Base-by-base conservation (phyloP, 2,329 filamentous ascomycete species). In the Microdochium nivale region DNA sequence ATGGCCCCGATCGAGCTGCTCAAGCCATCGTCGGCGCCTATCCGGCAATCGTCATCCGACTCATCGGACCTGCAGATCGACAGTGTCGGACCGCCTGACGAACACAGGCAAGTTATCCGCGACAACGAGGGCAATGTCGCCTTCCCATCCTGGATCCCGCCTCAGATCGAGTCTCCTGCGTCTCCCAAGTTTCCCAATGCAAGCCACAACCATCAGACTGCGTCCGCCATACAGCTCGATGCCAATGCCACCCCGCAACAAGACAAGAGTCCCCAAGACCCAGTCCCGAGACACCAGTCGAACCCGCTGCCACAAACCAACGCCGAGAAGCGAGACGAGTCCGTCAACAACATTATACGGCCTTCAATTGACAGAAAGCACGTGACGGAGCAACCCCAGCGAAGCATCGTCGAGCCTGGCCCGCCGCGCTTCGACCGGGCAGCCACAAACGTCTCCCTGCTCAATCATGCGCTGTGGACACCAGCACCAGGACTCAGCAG, bases 1-100 rank as follows among this genome's bases (percentile, higher is more conserved):
- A 63, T 64, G 62, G 50, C 59, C 53, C 53, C 58, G 14, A 37
- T 63, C 53, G 60, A 63, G 51, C 54, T 64, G 33, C 59, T 60
- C 50, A 63, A 62, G 54, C 60, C 62, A 10, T 56, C 61, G 4
- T 53, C 37, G 52, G 56, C 55, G 2, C 56, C 62, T 13, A 60
- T 63, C 47, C 46, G 25, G 46, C 46, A 47, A 21, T n/a, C 46
- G 27, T 50, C 54, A 13, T 37, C 49, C n/a, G 51, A 55, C 25
- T 54, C 55, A 3, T 54, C 57, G 3, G 52, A 52, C 2, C n/a
- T 54, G 11, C 51, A 46, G 14, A 48, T 63, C 10, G 52, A 50
- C 3, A 44, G 49, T 13, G 58, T 46, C 47, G 52, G 37, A 24
- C 54, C 47, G 27, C 54, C 56, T 24, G 56, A 56, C 4, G 55